Base-by-base conservation (phyloP, 2,329 filamentous ascomycete genomes). In the Phialemoniopsis sp. region DNA sequence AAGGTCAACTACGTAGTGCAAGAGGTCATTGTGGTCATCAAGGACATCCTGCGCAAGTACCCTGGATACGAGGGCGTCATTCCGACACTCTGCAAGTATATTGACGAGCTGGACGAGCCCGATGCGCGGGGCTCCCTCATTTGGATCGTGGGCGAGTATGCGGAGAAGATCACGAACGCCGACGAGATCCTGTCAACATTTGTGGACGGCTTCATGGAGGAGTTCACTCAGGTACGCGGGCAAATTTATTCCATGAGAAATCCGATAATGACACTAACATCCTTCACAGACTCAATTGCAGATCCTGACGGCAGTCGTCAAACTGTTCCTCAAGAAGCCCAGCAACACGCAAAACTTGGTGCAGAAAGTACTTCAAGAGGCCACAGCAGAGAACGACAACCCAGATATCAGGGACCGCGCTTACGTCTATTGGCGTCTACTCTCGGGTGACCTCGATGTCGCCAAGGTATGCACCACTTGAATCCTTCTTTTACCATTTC, bases 1-100 rank as follows among this genome's bases (percentile, higher is more conserved):
- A 97, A 97, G 67, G 91, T 97, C 63, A 96, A 96, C 69, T 98
- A 98, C 57, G 93, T 98, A 36, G 93, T 98, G 10, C 93, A 98
- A 63, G 93, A 98, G 66, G 91, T 93, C 1, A 84, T 97, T 46
- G 89, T 98, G n/a, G 93, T 98, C 35, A 95, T 97, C 70, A 97
- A 95, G 68, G 93, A 98, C 50, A 97, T 98, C 45, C 85, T 98
- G 67, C 80, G 93, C 50, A 95, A 95, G 64, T 98, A 98, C 54
- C 90, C 91, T 8, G 93, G 93, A 15, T 98, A 96, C 55, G 93
- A 98, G 66, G 93, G 90, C 19, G 95, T 98, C 50, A 98, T 98
- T 52, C 91, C 91, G 3, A 95, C 89, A 1, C 75, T 98, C 13
- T 98, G 94, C 70, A 81, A 96, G 61, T 89, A 95, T 57, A 96